Base-by-base conservation (phyloP, 106 monocot species). In the Cymbidium sinense region DNA sequence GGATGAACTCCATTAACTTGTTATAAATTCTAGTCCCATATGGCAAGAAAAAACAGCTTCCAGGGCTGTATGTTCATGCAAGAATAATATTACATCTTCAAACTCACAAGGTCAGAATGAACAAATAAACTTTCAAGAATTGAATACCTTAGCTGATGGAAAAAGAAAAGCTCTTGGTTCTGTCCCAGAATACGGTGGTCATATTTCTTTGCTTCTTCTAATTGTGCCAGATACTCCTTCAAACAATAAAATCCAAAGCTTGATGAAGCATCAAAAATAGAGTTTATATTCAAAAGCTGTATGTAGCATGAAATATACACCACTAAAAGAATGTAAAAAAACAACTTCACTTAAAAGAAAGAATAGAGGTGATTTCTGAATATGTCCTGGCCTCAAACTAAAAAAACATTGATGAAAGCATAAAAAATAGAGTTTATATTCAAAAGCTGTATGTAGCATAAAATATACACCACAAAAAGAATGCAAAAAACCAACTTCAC, bases 151-250 rank as follows among this genome's bases (percentile, higher is more conserved):
- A 95, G 87, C 9, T 84, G 90, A 67, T 99, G 91, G 82, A 99
- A 99, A 86, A 95, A 95, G 90, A 99, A 99, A 50, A 99, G 87
- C n/a, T 99, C 99, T 82, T 99, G 99, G 85, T 85, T 85, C 73
- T 88, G 89, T 44, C 99, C 99, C 70, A 99, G 67, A 75, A 95
- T 71, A 34, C 99, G 89, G 74, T 99, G 99, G 77, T 99, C 99
- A 55, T 86, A 87, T 83, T 99, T 99, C 86, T 99, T 99, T 39
- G 99, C 99, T 84, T 99, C 99, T 80, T 99, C 95, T 76, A 99
- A 30, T 43, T 73, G 67, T 21, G 80, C 74, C 10, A 87, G 43
- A 76, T 99, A 95, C 85, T 99, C 99, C 99, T 99, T 77, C 77
- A 85, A 70, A 76, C 73, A 1, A 75, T 74, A 78, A 43, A 67